Base-by-base conservation (phyloP, 2,329 filamentous ascomycete species). In the Didymella arachidicola region DNA sequence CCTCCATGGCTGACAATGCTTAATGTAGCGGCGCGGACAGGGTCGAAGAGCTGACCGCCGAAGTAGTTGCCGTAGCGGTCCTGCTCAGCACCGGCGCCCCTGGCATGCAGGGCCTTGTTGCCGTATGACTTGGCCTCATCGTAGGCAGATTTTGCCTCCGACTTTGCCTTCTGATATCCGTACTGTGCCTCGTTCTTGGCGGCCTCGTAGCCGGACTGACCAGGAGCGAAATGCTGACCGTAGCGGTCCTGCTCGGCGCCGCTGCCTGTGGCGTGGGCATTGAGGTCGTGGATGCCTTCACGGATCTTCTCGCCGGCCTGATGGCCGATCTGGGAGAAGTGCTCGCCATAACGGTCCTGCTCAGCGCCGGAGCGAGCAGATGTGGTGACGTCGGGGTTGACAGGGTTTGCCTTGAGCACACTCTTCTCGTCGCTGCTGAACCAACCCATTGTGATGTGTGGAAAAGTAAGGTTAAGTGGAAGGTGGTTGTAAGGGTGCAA, bases 171-270 rank as follows among this genome's bases (percentile, higher is more conserved):
- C 19, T 68, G 62, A 25, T 61, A 55, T 43, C 69, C 67, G 51
- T 74, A 66, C 36, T 47, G 46, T 22, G 66, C 65, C 12, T 64
- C 67, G 8, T 66, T 59, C 59, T 69, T 70, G 36, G 66, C 49
- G 27, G 64, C 61, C 25, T 67, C 59, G 43, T 61, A 57, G 19
- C 56, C 56, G 10, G 56, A 54, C 16, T 54, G 45, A 8, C 68
- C 66, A n/a, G 63, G 46, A n/a, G 60, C 56, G 34, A 74, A 70
- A 51, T 74, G 70, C 19, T 61, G 51, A 25, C 57, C 70, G 32
- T 70, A 72, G 19, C 70, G 71, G 54, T 74, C 72, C 60, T 74
- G 72, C 58, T 75, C 72, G 12, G 72, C 70, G 14, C 65, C 72
- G 14, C 70, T 71, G 53, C 72, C 72, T 26, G 61, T 58, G 26